Base-by-base conservation (phyloP, 2,329 filamentous ascomycete genomes). In the Pseudogymnoascus pannorum region DNA sequence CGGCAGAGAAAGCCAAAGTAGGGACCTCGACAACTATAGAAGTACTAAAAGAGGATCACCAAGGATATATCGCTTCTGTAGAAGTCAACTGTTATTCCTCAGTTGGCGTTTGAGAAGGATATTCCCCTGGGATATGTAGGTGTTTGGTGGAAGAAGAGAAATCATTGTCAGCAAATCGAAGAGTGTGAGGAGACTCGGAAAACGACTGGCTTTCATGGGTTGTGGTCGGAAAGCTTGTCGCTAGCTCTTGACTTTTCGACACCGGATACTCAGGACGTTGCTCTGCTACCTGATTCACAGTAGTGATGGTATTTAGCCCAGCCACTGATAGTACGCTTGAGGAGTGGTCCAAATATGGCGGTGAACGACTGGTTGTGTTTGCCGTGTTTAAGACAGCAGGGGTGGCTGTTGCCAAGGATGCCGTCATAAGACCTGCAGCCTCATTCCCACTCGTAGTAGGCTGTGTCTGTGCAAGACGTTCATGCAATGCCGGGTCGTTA, bases 91-190 rank as follows among this genome's bases (percentile, higher is more conserved):
- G 16, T 18, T 29, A 31, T 54, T 54, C 44, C 24, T 31, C 44
- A 4, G 11, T 54, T 54, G 57, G 33, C n/a, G 57, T 58, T 8
- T 36, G 33, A 14, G 31, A 29, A 36, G 57, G 57, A 58, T 58
- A 58, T 24, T 58, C 57, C 14, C 57, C 57, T 24, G 57, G 57
- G 16, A 58, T 40, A 58, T 58, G 57, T 33, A 58, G 22, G 20
- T 58, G 33, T n/a, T 31, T 38, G n/a, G 22, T 16, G 3, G 11
- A 31, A 7, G 26, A 54, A 54, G 26, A 31, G 9, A 26, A 18
- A 54, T 54, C 48, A 31, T 20, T 18, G 26, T 7, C 4, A 54
- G 16, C n/a, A 54, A 18, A 54, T 31, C 11, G 48, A 31, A 5
- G 20, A 20, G 20, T 44, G 14, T 8, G 20, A 44, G 40, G 24